A percentile compares a stretch with the other conserved stretches of the same genome.
Conservation (phyloP, 2,329 filamentous ascomycete species). For the Berkeleyomyces basicola region DNA sequence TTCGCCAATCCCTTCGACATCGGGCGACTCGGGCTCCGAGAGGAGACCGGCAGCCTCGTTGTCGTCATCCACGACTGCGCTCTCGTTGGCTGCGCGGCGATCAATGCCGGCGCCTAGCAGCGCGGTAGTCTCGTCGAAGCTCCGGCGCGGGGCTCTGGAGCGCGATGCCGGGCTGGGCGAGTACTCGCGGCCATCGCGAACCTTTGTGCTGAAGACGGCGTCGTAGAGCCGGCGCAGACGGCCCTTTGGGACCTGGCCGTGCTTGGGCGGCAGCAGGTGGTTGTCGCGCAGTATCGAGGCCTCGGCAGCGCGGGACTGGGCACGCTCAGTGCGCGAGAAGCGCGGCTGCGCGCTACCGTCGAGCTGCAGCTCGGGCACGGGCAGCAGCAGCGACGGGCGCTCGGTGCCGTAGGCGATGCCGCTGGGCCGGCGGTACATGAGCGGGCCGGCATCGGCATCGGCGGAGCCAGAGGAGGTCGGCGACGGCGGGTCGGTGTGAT, state of each 20-base stretch:
- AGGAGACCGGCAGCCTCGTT: slow-evolving; percentile 19
- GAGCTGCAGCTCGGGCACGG: slow-evolving; percentile 36
- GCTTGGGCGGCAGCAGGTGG: slow-evolving; percentile 45
- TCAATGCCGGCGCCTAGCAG: not conserved
- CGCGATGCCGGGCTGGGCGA: slow-evolving; percentile 7
- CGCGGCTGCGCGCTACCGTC: slow-evolving; percentile 25
- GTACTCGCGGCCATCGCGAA: slow-evolving; percentile 12
- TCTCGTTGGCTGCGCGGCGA: not conserved
- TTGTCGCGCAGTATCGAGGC: slow-evolving; percentile 47
- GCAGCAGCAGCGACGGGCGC: slow-evolving; percentile 40
- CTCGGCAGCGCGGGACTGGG: slow-evolving; percentile 40
- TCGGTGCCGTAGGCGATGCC: slow-evolving; percentile 58
- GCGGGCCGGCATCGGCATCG: slow-evolving; percentile 24
- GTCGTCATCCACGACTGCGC: slow-evolving; percentile 18
- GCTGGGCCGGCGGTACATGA: slow-evolving; percentile 57
- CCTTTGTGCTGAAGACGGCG: slow-evolving; percentile 38
- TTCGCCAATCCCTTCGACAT: slow-evolving; percentile 44
- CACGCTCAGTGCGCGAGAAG: slow-evolving; percentile 38
- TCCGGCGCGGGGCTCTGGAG: not conserved
- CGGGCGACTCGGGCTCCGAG: slow-evolving; percentile 24
- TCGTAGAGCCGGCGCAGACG: slow-evolving; percentile 26
- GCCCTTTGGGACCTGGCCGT: slow-evolving; percentile 16
- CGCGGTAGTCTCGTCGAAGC: slow-evolving; percentile 5
- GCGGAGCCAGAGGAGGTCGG: slow-evolving; percentile 19
- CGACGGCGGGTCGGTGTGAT: slow-evolving; percentile 9